Base-by-base conservation (phyloP, 2,329 filamentous ascomycete genomes). In the Tetracladium maxilliforme region DNA sequence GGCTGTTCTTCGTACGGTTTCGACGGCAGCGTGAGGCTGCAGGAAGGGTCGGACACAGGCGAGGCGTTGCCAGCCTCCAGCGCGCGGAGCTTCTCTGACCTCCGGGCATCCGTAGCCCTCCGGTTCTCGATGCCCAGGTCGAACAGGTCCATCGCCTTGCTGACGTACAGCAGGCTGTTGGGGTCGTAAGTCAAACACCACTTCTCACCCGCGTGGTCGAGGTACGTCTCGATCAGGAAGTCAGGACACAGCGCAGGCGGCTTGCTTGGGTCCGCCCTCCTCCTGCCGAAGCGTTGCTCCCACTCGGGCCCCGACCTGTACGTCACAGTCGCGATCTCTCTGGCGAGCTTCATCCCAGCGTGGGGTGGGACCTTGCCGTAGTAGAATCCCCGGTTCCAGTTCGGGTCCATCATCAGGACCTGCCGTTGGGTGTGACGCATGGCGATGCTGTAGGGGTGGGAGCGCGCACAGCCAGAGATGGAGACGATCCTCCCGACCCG, bases 141-240 rank as follows among this genome's bases (percentile, higher is more conserved):
- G 48, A 98, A 98, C 9, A 98, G 61, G 45, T 98, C 90, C 90
- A 98, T 98, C 5, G 90, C 90, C 54, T 98, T 98, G 48, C 83
- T 92, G 29, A 98, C 82, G 48, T 98, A 98, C 3, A 98, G 61
- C 19, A 95, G 56, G 43, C 84, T 93, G 52, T 98, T 98, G 14
- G 90, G 73, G 42, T 98, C 90, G 47, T 95, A 95, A 34, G 90
- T 86, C 14, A 98, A 63, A 45, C 84, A 94, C 60, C 92, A 98
- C 51, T 98, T 98, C 57, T 98, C 90, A 12, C 90, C 90, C 0
- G 90, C 90, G 43, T 98, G 90, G 49, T 98, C 90, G 11, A 98
- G 69, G 45, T 98, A 98, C 0, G 90, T 98, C 54, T 98, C 90
- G 37, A 98, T 93, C 14, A 98, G 61, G 44, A 95, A 98, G 46